Conservation (phyloP, 2,329 filamentous ascomycete genomes). For the Elsinoe necatrix region DNA sequence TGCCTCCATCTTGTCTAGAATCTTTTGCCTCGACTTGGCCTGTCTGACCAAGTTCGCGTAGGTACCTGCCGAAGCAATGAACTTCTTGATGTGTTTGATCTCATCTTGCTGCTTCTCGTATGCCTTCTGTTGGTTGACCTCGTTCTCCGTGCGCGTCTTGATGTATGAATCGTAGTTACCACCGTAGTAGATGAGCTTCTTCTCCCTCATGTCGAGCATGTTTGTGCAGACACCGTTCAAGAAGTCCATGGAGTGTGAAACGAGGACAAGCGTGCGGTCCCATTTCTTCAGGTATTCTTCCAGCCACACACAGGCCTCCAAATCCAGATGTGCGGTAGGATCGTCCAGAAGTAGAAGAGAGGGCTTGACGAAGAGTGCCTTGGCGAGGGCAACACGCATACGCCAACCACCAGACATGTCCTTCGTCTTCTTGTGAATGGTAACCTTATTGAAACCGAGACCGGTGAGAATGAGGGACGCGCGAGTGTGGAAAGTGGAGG, state of each 20-base stretch:
- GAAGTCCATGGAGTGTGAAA: slow-evolving; percentile 98
- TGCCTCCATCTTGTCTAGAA: slow-evolving; percentile 99
- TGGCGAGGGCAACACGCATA: slow-evolving; percentile 96
- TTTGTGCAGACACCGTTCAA: slow-evolving; percentile 95
- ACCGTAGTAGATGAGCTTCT: slow-evolving; percentile 91
- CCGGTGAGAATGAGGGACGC: slow-evolving; percentile 94
- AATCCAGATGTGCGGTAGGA: slow-evolving; percentile 96
- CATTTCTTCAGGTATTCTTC: slow-evolving; percentile 99
- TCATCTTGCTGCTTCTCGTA: slow-evolving; percentile 99
- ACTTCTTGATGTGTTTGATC: slow-evolving; percentile 99
- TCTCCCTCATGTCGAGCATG: slow-evolving; percentile 97
- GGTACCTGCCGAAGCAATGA: slow-evolving; percentile 98
- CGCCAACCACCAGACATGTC: slow-evolving; percentile 99
- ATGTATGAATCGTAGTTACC: slow-evolving; percentile 97
- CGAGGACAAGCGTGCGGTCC: slow-evolving; percentile 91
- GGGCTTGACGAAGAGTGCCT: slow-evolving; percentile 97
- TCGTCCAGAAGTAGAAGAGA: slow-evolving; percentile 93
- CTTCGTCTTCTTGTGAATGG: slow-evolving; percentile 99
- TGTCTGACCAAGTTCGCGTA: slow-evolving; percentile 99
- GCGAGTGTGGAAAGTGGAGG: slow-evolving; percentile 90
- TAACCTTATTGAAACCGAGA: slow-evolving; percentile 98
- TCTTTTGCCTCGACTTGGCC: slow-evolving; percentile 99
- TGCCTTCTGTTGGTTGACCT: slow-evolving; percentile 97
- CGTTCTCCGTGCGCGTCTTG: slow-evolving; percentile 90
- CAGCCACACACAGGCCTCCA: slow-evolving; percentile 98